Evolutionary conservation across 345 rosid genomes (phyloP).

Genomic region (Brassica incana): DNA sequence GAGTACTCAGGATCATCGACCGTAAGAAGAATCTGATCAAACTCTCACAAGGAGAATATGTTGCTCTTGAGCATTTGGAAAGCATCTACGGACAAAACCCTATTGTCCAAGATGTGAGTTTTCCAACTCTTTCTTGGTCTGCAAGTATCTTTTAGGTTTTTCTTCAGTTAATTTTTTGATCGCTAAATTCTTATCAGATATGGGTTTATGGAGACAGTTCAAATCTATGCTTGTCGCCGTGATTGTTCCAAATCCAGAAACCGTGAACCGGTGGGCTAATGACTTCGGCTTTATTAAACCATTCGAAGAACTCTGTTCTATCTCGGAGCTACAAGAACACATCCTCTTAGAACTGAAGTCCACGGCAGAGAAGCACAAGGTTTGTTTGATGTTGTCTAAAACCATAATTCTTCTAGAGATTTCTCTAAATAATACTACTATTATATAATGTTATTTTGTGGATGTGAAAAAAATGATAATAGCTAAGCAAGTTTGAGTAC

Average conservation of each 20-base stretch:
- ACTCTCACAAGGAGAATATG: constrained; percentile 95
- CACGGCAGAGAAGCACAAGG: constrained; percentile 71
- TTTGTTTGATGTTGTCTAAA: constrained; percentile 26
- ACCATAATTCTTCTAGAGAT: background rate
- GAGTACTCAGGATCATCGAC: constrained; percentile 76
- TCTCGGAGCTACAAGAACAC: constrained; percentile 56
- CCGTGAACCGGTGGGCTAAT: constrained; percentile 64
- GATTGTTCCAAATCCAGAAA: constrained; percentile 64
- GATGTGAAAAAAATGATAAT: background rate
- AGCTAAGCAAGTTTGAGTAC: constrained; percentile 79
- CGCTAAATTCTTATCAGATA: constrained; percentile 45
- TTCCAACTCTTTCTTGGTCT: background rate
- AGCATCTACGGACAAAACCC: constrained; percentile 57
- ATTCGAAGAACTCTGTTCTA: constrained; percentile 59
- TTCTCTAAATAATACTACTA: background rate
- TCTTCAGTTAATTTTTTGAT: background rate
- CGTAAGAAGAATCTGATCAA: constrained; percentile 89
- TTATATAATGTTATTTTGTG: background rate
- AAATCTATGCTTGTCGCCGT: constrained; percentile 86
- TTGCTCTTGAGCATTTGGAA: constrained; percentile 84
- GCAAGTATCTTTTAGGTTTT: constrained; percentile 14
- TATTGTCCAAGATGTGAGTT: constrained; percentile 69
- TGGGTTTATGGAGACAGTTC: constrained; percentile 92
- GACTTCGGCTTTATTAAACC: constrained; percentile 47
- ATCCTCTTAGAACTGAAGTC: constrained; percentile 63